phyloP scores from a whole-genome alignment of 306 rosid species.

The Inga laurina region DNA sequence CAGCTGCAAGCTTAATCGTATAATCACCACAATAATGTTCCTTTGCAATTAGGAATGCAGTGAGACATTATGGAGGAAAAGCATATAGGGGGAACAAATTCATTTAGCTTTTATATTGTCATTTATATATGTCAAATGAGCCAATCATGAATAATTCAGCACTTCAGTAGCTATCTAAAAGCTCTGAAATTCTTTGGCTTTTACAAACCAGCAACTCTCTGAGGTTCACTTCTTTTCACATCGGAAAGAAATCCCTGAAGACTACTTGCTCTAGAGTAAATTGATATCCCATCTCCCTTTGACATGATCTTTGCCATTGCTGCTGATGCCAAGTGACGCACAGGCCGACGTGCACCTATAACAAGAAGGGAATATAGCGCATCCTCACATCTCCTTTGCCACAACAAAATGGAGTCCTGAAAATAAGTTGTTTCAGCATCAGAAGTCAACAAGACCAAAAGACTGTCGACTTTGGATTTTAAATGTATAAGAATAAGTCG shows the following conservation, averaged over 20 bases:
- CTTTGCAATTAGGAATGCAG: constrained; percentile 1
- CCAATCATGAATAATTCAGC: constrained; percentile 28
- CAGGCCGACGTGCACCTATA: constrained; percentile 93
- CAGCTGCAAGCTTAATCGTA: constrained; percentile 21
- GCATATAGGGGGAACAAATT: background rate
- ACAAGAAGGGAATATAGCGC: constrained; percentile 80
- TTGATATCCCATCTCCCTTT: constrained; percentile 87
- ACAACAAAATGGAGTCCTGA: constrained; percentile 84
- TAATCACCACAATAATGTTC: constrained; percentile 12
- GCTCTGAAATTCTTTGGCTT: constrained; percentile 19
- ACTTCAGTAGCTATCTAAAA: constrained; percentile 29
- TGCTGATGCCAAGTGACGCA: constrained; percentile 91
- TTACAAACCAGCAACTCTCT: constrained; percentile 80
- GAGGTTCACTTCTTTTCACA: constrained; percentile 83
- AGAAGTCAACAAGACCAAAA: background rate
- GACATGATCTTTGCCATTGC: constrained; percentile 87
- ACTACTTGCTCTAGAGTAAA: constrained; percentile 91
- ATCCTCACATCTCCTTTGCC: constrained; percentile 98
- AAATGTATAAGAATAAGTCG: background rate
- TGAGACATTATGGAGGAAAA: background rate
- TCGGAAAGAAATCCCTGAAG: constrained; percentile 98
- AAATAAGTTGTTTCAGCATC: constrained; percentile 27
- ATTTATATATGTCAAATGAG: constrained; percentile 18
- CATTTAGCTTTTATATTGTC: constrained; percentile 14
- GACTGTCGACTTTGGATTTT: background rate